Evolutionary conservation across 495 filamentous ascomycete species (phyloP).

Genomic region (Articulospora tetracladia): DNA sequence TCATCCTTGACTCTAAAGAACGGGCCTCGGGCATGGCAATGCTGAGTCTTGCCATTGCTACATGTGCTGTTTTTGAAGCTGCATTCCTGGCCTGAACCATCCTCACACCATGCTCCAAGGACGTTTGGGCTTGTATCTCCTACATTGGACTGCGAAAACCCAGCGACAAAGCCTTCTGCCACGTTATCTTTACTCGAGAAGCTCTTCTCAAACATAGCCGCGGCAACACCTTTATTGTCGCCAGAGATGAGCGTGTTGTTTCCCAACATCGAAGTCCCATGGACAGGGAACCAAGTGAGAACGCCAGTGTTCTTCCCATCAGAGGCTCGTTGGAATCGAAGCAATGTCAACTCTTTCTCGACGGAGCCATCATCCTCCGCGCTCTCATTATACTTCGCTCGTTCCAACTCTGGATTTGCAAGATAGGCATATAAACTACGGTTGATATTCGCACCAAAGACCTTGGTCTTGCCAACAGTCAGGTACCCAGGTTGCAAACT

Average conservation of each 20-base stretch:
- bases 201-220: slow-evolving; percentile 77
- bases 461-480: slow-evolving; percentile 66
- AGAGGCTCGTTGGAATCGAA: slow-evolving; percentile 71
- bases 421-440: slow-evolving; percentile 89
- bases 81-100: slow-evolving; percentile 66
- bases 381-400: slow-evolving; percentile 61
- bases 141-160: slow-evolving; percentile 92
- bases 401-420: slow-evolving; percentile 78
- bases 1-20: slow-evolving; percentile 67
- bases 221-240: slow-evolving; percentile 96
- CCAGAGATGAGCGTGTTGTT: slow-evolving; percentile 92
- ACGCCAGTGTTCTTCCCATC: slow-evolving; percentile 74
- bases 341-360: slow-evolving; percentile 80
- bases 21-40: slow-evolving; percentile 84
- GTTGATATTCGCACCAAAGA: slow-evolving; percentile 84
- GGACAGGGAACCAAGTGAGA: slow-evolving; percentile 90
- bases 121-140: slow-evolving; percentile 92
- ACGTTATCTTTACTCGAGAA: slow-evolving; percentile 43
- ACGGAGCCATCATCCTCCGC: slow-evolving; percentile 60
- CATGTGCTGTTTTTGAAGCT: slow-evolving; percentile 79
- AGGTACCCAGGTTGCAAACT: slow-evolving; percentile 68
- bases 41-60: slow-evolving; percentile 61
- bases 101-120: slow-evolving; percentile 79
- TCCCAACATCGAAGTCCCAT: slow-evolving; percentile 86
- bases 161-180: slow-evolving; percentile 76